Percentiles rank a stretch among this genome's conserved stretches.
Evolutionary conservation across 2,329 filamentous ascomycete species (phyloP).

Genomic region (Pseudogymnoascus sp.): DNA sequence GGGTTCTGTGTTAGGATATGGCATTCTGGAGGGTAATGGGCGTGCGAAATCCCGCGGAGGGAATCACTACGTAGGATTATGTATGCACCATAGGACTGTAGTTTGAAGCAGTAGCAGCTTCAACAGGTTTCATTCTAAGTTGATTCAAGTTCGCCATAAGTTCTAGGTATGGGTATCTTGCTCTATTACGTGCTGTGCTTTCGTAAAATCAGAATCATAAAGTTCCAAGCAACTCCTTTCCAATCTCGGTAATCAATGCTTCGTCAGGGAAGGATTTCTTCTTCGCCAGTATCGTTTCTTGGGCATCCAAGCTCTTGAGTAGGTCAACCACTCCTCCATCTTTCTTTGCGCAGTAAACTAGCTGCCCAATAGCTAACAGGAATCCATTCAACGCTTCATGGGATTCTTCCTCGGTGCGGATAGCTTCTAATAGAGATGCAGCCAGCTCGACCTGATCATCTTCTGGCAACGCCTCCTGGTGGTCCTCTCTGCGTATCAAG

Average conservation of each 20-base stretch:
- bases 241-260: conserved; percentile 47
- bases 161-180: conserved; percentile 6
- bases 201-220: not conserved
- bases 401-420: conserved; percentile 52
- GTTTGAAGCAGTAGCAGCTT: conserved; percentile 3
- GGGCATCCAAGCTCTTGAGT: conserved; percentile 69
- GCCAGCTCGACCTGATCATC: conserved; percentile 73
- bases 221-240: conserved; percentile 36
- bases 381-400: conserved; percentile 69
- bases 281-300: conserved; percentile 54
- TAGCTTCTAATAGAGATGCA: conserved; percentile 72
- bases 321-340: conserved; percentile 74
- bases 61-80: not conserved
- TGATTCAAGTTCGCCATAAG: not conserved
- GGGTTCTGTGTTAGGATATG: not conserved
- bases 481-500: conserved; percentile 51
- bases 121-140: not conserved
- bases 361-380: conserved; percentile 65
- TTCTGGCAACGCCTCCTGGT: conserved; percentile 54
- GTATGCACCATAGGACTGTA: not conserved
- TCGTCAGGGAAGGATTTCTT: conserved; percentile 50
- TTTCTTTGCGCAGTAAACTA: conserved; percentile 63
- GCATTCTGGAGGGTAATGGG: not conserved
- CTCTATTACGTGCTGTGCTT: not conserved
- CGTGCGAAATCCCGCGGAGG: not conserved